These are phyloP conservation scores for Kwoniella dejecticola DNA, from an alignment of 768 basidiomycete species.

Conservation along the genomic window DNA sequence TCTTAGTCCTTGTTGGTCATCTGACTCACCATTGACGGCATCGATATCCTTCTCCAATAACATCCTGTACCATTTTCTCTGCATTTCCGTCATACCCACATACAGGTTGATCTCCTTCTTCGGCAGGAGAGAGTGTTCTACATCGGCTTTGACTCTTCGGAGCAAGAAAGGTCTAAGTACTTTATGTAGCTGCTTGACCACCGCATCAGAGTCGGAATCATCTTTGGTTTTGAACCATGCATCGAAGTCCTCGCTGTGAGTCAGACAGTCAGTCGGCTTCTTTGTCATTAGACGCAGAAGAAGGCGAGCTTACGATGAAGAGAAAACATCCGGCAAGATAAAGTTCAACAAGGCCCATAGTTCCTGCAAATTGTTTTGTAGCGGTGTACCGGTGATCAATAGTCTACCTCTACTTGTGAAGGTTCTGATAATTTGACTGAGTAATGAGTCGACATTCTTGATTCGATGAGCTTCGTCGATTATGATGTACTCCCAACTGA, in stretches of 20 bases:
- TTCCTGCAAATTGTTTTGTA: conserved; percentile 97
- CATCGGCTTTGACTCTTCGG: conserved; percentile 90
- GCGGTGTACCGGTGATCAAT: conserved; percentile 93
- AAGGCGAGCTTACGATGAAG: conserved; percentile 52
- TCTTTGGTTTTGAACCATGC: conserved; percentile 88
- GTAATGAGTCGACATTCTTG: conserved; percentile 96
- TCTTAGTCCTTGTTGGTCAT: no score
- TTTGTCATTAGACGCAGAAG: not conserved
- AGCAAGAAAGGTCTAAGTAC: conserved; percentile 93
- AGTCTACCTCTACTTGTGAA: conserved; percentile 86
- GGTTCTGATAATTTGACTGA: conserved; percentile 88
- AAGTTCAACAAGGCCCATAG: conserved; percentile 94
- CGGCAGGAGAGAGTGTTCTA: conserved; percentile 91
- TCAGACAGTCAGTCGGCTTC: conserved; percentile 1
- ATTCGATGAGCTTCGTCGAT: conserved; percentile 99
- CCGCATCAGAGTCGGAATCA: conserved; percentile 73
- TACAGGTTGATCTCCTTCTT: conserved; percentile 99
- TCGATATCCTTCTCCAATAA: conserved; percentile 98
- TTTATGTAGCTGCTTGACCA: conserved; percentile 95
- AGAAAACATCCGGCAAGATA: conserved; percentile 95
- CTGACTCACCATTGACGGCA: conserved; percentile 79
- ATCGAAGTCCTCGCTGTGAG: conserved; percentile 74
- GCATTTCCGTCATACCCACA: conserved; percentile 95
- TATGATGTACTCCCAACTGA: conserved; percentile 94
- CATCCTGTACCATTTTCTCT: conserved; percentile 91